Percentiles rank a stretch among this genome's conserved stretches.
These are phyloP conservation scores for Collybia mongolica DNA, from an alignment of 768 basidiomycete species.

Conservation along the genomic window DNA sequence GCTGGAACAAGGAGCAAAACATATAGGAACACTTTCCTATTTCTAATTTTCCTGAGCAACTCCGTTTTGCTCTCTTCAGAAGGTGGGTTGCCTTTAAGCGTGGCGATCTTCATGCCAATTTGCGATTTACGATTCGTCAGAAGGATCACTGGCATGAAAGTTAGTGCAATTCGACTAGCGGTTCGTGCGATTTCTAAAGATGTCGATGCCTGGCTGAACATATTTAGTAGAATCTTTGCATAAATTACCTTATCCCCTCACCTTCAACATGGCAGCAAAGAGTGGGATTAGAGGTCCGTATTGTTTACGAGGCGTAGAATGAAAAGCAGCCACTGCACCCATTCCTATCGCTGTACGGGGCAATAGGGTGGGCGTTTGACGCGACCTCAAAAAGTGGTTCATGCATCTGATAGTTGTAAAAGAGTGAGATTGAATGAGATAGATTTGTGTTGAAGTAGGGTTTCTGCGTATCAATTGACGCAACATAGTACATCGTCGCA, in stretches of 20 bases:
- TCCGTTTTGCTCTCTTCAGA: constrained; percentile 52
- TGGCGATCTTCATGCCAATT: constrained; percentile 49
- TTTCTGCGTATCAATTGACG: constrained; percentile 36
- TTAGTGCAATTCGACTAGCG: constrained; percentile 68
- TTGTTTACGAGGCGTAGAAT: constrained; percentile 34
- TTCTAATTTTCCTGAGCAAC: constrained; percentile 47
- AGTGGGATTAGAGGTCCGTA: constrained; percentile 46
- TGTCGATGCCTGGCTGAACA: constrained; percentile 60
- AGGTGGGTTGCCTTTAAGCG: constrained; percentile 46
- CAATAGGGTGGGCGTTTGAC: too few relatives aligned
- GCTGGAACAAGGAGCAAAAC: constrained; percentile 61
- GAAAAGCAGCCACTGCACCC: constrained; percentile 27
- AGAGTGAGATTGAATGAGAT: neutral
- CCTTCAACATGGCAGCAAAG: constrained; percentile 66
- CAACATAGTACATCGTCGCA: constrained; percentile 51
- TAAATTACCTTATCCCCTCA: constrained; percentile 20
- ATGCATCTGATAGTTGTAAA: neutral
- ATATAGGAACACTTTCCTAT: constrained; percentile 48
- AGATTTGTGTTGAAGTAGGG: constrained; percentile 9
- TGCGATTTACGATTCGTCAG: constrained; percentile 54
- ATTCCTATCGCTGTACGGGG: constrained; percentile 2
- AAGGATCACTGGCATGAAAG: constrained; percentile 69
- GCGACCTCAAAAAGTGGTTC: too few relatives aligned
- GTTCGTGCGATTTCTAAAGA: constrained; percentile 70
- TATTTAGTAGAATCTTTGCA: constrained; percentile 4